phyloP scores from a whole-genome alignment of 306 rosid genomes.

The Dalbergia oliveri region DNA sequence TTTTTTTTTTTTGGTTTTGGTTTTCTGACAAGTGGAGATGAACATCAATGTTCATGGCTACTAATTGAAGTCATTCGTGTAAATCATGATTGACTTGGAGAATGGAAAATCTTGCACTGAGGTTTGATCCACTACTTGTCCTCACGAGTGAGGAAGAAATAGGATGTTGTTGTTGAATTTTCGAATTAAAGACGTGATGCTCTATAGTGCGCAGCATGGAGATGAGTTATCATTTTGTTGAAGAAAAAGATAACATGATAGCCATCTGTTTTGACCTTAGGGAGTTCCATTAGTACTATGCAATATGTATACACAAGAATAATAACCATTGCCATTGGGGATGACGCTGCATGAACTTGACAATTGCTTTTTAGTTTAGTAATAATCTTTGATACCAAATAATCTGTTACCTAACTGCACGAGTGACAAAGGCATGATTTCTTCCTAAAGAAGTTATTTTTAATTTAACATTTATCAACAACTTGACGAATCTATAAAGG shows the following conservation, averaged over 20 bases:
- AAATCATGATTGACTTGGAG: conserved; percentile 4
- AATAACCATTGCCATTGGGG: background rate
- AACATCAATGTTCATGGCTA: background rate
- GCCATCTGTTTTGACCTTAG: background rate
- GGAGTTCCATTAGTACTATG: background rate
- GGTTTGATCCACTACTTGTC: background rate
- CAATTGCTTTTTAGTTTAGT: background rate
- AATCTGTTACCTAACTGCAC: background rate
- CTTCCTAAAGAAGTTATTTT: too few relatives aligned
- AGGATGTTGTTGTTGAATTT: background rate
- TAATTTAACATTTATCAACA: too few relatives aligned
- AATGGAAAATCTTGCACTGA: background rate
- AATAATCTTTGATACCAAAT: background rate
- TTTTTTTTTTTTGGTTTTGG: too few relatives aligned
- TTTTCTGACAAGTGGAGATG: background rate
- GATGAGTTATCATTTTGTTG: too few relatives aligned
- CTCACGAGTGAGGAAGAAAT: background rate
- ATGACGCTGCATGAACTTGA: background rate
- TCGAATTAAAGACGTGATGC: background rate
- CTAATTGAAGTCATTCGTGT: background rate
- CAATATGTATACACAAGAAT: background rate
- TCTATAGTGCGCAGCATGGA: background rate
- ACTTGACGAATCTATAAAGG: too few relatives aligned
- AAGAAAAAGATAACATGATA: background rate
- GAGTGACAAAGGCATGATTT: background rate